Evolutionary conservation across 306 rosid species (phyloP), one percentile per base, ranked within the genome.

Genomic region (Vicia faba): DNA sequence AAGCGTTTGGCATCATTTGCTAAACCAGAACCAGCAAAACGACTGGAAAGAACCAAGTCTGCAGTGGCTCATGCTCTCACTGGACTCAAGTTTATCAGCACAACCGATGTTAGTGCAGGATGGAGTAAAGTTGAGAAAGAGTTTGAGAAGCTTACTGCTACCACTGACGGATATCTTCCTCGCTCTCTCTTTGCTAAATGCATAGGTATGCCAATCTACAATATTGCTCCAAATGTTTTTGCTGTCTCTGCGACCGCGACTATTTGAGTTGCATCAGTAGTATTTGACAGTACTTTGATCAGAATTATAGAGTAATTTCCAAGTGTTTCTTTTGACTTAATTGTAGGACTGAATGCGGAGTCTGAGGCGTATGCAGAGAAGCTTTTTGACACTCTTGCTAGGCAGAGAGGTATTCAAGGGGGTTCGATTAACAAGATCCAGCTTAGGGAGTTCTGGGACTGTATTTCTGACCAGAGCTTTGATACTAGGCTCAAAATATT

Each of bases 381-480:
- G 77, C 80, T 87, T 49, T 87, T 80, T 55, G 86, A 84, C 65
- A 84, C 95, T 46, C 84, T 87, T 41, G 83, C 90, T 40, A 8
- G 95, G 54, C 60, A 69, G 80, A 81, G 82, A 19, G 69, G 72
- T 6, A 81, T 84, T 33, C 74, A 68, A 33, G 86, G 77, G 3
- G 83, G 74, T 54, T 77, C 79, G 38, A 68, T 87, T 41, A 69
- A 75, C 78, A 83, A 84, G 83, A 78, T 61, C 48, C 88, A 87
- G 75, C 29, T 87, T 67, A 81, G 40, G 54, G 89, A 85, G 63
- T 84, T 87, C 50, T 87, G 88, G 95, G 88, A 77, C 26, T 67
- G 74, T 67, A 83, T 87, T 40, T 78, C 88, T 18, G 90, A 87
- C 61, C 86, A 80, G 75, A 80, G 95, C 71, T 84, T 87, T 12